Evolutionary conservation across 768 basidiomycete genomes (phyloP).

Genomic region (Trametes coccinea): DNA sequence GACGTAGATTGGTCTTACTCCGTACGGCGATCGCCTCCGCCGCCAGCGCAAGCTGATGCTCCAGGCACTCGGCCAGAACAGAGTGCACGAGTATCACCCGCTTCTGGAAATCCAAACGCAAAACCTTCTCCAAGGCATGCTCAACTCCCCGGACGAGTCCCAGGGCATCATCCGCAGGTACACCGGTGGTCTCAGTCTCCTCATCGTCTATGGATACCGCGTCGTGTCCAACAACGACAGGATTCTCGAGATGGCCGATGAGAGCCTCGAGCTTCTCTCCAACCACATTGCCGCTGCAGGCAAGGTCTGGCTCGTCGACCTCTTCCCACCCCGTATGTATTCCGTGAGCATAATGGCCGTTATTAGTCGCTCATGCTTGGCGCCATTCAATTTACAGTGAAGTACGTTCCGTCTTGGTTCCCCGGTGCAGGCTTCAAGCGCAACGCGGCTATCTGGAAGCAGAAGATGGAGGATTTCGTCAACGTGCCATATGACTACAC

Average conservation of each 20-base stretch:
- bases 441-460: slow-evolving; percentile 22
- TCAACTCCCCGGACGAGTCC: slow-evolving; percentile 42
- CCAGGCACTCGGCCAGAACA: slow-evolving; percentile 55
- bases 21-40: slow-evolving; percentile 60
- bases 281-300: slow-evolving; percentile 22
- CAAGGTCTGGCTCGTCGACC: slow-evolving; percentile 26
- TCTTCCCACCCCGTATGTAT: slow-evolving; percentile 21
- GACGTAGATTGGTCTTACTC: slow-evolving; percentile 59
- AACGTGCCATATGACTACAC: slow-evolving; percentile 19
- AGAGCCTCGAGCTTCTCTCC: slow-evolving; percentile 24
- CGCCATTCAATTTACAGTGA: slow-evolving; percentile 16
- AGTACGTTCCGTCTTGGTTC: slow-evolving; percentile 32
- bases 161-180: slow-evolving; percentile 30
- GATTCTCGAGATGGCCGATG: slow-evolving; percentile 22
- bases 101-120: slow-evolving; percentile 58
- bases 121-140: slow-evolving; percentile 55
- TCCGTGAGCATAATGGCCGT: neutral
- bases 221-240: slow-evolving; percentile 21
- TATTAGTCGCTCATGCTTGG: neutral
- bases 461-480: slow-evolving; percentile 21
- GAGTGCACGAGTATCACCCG: slow-evolving; percentile 57
- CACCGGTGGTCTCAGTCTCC: slow-evolving; percentile 23
- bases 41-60: slow-evolving; percentile 70
- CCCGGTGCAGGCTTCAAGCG: slow-evolving; percentile 31
- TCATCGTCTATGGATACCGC: slow-evolving; percentile 25